Percentiles rank a stretch among this genome's conserved stretches.
These are phyloP conservation scores for Picochlorum sp. DNA, from an alignment of 139 green algal species.

Conservation along the genomic window DNA sequence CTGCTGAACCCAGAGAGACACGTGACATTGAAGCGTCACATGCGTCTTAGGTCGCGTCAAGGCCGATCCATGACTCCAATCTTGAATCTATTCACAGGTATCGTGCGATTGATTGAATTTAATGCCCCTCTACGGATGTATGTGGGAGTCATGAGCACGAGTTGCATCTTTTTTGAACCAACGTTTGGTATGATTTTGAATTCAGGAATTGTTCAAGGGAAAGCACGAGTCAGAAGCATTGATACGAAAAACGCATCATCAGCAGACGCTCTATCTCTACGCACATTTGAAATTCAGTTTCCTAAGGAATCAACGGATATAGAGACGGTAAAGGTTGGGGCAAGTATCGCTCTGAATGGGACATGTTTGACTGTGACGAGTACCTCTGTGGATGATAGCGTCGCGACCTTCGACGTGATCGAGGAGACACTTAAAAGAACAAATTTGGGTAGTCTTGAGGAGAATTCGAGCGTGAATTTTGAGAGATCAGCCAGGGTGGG, in stretches of 20 bases:
- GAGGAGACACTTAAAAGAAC: slow-evolving; percentile 85
- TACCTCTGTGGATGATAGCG: slow-evolving; percentile 13
- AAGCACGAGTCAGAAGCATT: slow-evolving; percentile 42
- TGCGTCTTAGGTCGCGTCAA: no score
- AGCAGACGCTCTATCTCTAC: slow-evolving; percentile 18
- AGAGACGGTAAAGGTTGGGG: slow-evolving; percentile 55
- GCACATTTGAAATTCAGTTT: slow-evolving; percentile 56
- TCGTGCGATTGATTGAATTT: no score
- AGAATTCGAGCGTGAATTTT: slow-evolving; percentile 69
- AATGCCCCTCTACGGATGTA: no score
- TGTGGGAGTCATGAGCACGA: no score
- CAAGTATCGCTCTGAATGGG: slow-evolving; percentile 87
- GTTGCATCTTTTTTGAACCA: no score
- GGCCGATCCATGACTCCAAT: no score
- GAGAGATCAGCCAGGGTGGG: slow-evolving; percentile 55
- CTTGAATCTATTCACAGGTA: no score
- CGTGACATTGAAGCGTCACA: no score
- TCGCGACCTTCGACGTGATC: slow-evolving; percentile 81
- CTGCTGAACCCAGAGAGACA: no score
- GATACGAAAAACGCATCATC: slow-evolving; percentile 36
- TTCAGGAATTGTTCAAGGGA: slow-evolving; percentile 86
- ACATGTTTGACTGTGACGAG: slow-evolving; percentile 79
- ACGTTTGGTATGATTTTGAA: no score
- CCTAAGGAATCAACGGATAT: slow-evolving; percentile 38
- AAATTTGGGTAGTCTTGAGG: slow-evolving; percentile 65